These are phyloP conservation scores for Backusella tuberculispora DNA, from an alignment of 192 early-diverging fungal genomes.

Conservation along the genomic window DNA sequence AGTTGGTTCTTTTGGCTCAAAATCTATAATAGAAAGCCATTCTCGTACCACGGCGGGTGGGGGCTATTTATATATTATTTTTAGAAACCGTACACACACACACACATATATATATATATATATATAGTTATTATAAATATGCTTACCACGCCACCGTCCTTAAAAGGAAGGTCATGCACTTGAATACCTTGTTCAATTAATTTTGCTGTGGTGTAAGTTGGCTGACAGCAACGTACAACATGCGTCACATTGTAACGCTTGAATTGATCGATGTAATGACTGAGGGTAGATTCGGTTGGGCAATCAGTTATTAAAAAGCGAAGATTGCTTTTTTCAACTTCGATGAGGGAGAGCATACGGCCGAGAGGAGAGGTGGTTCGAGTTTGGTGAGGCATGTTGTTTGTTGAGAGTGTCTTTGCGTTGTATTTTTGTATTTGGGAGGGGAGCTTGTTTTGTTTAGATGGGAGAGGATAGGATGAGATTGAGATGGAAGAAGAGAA, in stretches of 20 bases:
- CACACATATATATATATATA: neutral
- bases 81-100: neutral
- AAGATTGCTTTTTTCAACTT: slow-evolving; percentile 57
- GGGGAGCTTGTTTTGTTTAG: neutral
- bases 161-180: slow-evolving; percentile 91
- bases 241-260: slow-evolving; percentile 76
- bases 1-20: slow-evolving; percentile 45
- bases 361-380: slow-evolving; percentile 49
- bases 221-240: slow-evolving; percentile 91
- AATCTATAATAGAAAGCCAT: slow-evolving; percentile 70
- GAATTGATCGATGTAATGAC: slow-evolving; percentile 76
- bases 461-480: neutral
- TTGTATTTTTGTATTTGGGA: no score
- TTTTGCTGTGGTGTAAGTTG: slow-evolving; percentile 72
- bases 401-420: neutral
- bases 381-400: slow-evolving; percentile 16
- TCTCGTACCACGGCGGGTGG: slow-evolving; percentile 52
- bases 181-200: slow-evolving; percentile 65
- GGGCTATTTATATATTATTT: slow-evolving; percentile 35
- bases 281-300: slow-evolving; percentile 81
- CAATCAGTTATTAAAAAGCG: slow-evolving; percentile 94
- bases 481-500: neutral
- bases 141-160: slow-evolving; percentile 82
- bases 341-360: slow-evolving; percentile 67
- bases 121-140: neutral